Evolutionary conservation across 2,329 filamentous ascomycete genomes (phyloP).

Genomic region (Dactylellina parvicollis): DNA sequence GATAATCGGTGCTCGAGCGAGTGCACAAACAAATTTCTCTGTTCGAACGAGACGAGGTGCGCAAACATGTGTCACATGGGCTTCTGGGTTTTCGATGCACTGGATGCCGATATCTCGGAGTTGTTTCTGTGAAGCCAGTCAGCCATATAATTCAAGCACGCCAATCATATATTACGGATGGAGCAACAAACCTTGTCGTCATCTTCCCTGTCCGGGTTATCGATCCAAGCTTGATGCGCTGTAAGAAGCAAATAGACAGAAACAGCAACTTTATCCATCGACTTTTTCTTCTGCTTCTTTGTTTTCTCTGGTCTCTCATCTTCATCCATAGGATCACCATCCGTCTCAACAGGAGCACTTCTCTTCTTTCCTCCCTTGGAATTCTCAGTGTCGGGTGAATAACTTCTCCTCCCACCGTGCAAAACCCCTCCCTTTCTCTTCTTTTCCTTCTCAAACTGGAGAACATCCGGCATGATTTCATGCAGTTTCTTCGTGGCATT

Average conservation of each 20-base stretch:
- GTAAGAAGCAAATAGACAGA: conserved; percentile 80
- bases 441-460: conserved; percentile 90
- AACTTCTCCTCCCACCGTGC: conserved; percentile 67
- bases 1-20: conserved; percentile 81
- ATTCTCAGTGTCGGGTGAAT: conserved; percentile 39
- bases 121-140: conserved; percentile 69
- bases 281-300: conserved; percentile 69
- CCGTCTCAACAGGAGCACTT: conserved; percentile 59
- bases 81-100: conserved; percentile 75
- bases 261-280: conserved; percentile 65
- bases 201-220: conserved; percentile 77
- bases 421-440: conserved; percentile 78
- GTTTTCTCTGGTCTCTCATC: conserved; percentile 63
- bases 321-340: conserved; percentile 59
- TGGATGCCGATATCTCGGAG: conserved; percentile 84
- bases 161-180: not conserved
- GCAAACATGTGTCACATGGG: conserved; percentile 83
- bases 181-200: conserved; percentile 76
- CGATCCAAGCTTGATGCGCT: conserved; percentile 83
- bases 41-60: conserved; percentile 89
- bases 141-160: not conserved
- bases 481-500: conserved; percentile 82
- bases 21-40: conserved; percentile 87
- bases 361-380: conserved; percentile 61
- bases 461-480: conserved; percentile 81